Evolutionary conservation across 2,329 filamentous ascomycete genomes (phyloP), one percentile per base, ranked within the genome.

Genomic region (Fusarium sp.): DNA sequence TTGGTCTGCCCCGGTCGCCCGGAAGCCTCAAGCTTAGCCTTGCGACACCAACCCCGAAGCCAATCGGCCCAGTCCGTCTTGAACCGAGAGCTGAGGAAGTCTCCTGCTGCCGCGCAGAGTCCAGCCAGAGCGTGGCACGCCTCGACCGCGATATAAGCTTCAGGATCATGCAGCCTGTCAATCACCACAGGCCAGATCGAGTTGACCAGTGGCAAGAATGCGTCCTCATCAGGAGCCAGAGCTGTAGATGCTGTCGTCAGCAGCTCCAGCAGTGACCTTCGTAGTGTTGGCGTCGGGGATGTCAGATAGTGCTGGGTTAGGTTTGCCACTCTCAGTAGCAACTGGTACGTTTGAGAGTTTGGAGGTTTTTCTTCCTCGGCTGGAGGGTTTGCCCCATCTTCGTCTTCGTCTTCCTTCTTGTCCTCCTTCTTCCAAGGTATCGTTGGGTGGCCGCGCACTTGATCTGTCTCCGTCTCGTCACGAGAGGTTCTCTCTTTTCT

Each of bases 281-380:
- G 92, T 10, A 99, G 88, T 12, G 90, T 89, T 0, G 95, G 91
- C 0, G 95, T 95, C 0, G 94, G 92, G 0, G 95, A 95, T 7
- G 96, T 95, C 12, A 99, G 89, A 82, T 98, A 97, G 80, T 98
- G 92, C 79, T 98, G 95, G 6, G 95, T 96, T 1, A 97, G 90
- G 58, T 90, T 90, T 27, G 95, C 91, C 66, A 99, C 97, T 66
- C 92, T 92, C 37, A 95, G 88, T 4, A 98, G 89, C 12, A 98
- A 88, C n/a, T 87, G 87, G 81, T 97, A 97, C 0, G 94, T 94
- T 74, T 93, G 93, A 54, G 93, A 93, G 38, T 92, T 91, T n/a
- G 91, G 90, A 22, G 89, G 86, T 66, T 90, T 88, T 82, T 92
- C 87, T 50, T 82, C 80, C 20, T 80, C 78, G 11, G 83, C 68